phyloP scores from a whole-genome alignment of 495 filamentous ascomycete species.

The Alectoria sarmentosa region DNA sequence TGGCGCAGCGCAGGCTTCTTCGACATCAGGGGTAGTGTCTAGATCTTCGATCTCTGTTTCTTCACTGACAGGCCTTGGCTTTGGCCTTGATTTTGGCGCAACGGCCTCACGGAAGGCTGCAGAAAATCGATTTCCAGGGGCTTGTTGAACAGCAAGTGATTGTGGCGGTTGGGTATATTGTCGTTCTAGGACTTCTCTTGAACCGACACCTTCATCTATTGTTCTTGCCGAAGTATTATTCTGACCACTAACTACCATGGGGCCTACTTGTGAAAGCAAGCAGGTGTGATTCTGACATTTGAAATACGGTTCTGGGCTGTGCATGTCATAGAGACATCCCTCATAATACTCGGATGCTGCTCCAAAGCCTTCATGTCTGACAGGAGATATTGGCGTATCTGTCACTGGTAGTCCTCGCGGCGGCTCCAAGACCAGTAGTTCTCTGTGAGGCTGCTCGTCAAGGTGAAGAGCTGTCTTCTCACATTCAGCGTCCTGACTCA shows the following conservation, averaged over 20 bases:
- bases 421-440: slow-evolving; percentile 1
- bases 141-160: slow-evolving; percentile 30
- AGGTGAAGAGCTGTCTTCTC: slow-evolving; percentile 23
- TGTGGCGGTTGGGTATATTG: slow-evolving; percentile 26
- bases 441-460: slow-evolving; percentile 2
- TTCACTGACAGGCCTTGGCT: slow-evolving; percentile 24
- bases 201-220: neutral
- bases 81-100: slow-evolving; percentile 16
- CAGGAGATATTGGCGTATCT: slow-evolving; percentile 2
- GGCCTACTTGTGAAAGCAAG: slow-evolving; percentile 18
- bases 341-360: slow-evolving; percentile 48
- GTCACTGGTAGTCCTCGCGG: neutral
- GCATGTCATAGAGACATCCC: slow-evolving; percentile 45
- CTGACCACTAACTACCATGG: neutral
- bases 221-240: neutral
- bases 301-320: slow-evolving; percentile 43
- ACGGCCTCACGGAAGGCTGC: slow-evolving; percentile 27
- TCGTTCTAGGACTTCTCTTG: neutral
- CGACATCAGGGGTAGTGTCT: slow-evolving; percentile 24
- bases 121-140: slow-evolving; percentile 26
- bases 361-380: slow-evolving; percentile 30
- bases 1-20: slow-evolving; percentile 26
- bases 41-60: slow-evolving; percentile 28
- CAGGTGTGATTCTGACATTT: slow-evolving; percentile 44
- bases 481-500: slow-evolving; percentile 27